Base-by-base conservation (phyloP, 495 filamentous ascomycete genomes). In the Lindgomyces ingoldianus region DNA sequence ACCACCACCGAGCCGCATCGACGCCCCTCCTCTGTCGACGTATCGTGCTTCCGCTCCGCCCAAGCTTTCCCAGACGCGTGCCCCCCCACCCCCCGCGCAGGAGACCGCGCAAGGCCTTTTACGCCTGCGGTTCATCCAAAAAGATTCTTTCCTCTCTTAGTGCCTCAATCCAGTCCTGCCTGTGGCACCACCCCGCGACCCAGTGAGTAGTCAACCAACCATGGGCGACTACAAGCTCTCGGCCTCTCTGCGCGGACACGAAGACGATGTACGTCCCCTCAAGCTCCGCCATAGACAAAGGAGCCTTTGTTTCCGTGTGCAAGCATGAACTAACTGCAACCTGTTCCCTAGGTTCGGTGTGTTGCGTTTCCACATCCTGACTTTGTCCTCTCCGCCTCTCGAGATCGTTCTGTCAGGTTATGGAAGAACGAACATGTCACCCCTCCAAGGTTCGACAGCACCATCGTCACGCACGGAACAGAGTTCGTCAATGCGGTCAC, bases 361-460 rank as follows among this genome's bases (percentile, higher is more conserved):
- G 90, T 99, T 65, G 80, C 79, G 73, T 98, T 94, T 72, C 91
- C 93, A 16, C 79, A 81, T 48, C 78, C 89, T 58, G 85, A 89
- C 65, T 76, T 85, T 50, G 77, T 96, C 29, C 74, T 95, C 60
- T 96, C 94, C 12, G 90, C 90, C 21, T 96, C 93, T 56, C 84
- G 95, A 75, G 95, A 98, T 81, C 85, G 85, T 57, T 96, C 92
- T 2, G 93, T 96, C 41, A 87, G 92, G 33, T 74, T 91, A 47
- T 99, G 95, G 95, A 90, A 86, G 67, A 79, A 83, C 41, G 79
- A 85, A 45, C 79, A 84, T 14, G 76, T 81, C 61, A 82, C 80
- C 51, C 91, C 85, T 42, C 89, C 89, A 11, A 75, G 77, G 18
- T 96, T 87, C 71, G 91, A 96, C 67, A 82, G 84, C 66, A 86